phyloP scores from a whole-genome alignment of 129 eudicot genomes.

The Cynara cardunculus region DNA sequence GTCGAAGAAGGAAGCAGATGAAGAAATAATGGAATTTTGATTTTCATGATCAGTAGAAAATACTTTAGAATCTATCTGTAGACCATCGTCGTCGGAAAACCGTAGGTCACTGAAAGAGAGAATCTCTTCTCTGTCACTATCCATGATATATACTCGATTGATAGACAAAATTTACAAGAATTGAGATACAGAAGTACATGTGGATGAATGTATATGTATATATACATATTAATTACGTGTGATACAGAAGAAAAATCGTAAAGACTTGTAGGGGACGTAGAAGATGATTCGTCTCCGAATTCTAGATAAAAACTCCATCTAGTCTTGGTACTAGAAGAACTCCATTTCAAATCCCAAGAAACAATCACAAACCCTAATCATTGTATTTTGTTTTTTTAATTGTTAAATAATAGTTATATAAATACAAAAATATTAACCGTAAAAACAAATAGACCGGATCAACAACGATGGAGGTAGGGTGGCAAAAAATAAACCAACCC shows the following conservation, averaged over 20 bases:
- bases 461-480: no score
- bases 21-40: neutral
- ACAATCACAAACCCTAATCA: neutral
- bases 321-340: neutral
- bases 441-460: no score
- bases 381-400: neutral
- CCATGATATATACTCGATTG: constrained; percentile 1
- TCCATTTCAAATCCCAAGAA: neutral
- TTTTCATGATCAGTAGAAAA: neutral
- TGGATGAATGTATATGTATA: neutral
- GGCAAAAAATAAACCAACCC: no score
- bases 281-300: neutral
- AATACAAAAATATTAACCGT: no score
- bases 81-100: constrained; percentile 17
- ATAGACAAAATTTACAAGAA: neutral
- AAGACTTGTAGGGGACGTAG: neutral
- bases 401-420: neutral
- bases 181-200: neutral
- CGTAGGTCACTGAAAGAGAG: constrained; percentile 26
- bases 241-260: neutral
- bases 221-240: no score
- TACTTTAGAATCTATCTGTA: neutral
- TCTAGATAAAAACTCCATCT: neutral
- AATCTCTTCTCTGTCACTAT: constrained; percentile 7
- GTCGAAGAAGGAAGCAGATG: neutral